These are phyloP conservation scores for Diutina siamensis DNA, from an alignment of 1,139 yeast genomes.

Conservation along the genomic window DNA sequence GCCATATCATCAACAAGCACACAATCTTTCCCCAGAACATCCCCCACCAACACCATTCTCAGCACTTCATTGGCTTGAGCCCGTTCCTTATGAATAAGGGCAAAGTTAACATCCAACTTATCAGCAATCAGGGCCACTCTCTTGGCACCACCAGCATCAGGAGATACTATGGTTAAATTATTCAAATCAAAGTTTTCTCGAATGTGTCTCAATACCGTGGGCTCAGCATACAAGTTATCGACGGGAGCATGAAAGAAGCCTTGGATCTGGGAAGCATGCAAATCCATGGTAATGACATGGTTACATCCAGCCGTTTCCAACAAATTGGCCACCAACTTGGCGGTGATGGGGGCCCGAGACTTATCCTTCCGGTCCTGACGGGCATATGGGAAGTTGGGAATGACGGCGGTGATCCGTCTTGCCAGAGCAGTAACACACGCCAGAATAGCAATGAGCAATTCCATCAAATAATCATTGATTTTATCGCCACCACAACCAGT, in stretches of 20 bases:
- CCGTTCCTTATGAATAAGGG: slow-evolving; percentile 93
- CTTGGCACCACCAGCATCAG: slow-evolving; percentile 99
- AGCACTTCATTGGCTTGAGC: slow-evolving; percentile 91
- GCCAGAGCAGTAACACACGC: slow-evolving; percentile 96
- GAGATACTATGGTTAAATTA: slow-evolving; percentile 77
- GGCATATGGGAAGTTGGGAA: slow-evolving; percentile 95
- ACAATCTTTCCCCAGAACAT: slow-evolving; percentile 79
- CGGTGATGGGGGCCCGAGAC: slow-evolving; percentile 94
- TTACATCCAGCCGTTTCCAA: slow-evolving; percentile 92
- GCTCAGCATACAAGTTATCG: slow-evolving; percentile 93
- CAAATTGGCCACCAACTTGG: slow-evolving; percentile 92
- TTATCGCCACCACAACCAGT: slow-evolving; percentile 11
- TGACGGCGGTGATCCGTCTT: slow-evolving; percentile 85
- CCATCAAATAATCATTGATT: slow-evolving; percentile 83
- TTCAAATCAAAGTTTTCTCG: slow-evolving; percentile 55
- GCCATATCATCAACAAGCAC: slow-evolving; percentile 97
- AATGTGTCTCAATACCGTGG: slow-evolving; percentile 81
- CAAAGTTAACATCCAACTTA: slow-evolving; percentile 82
- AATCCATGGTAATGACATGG: slow-evolving; percentile 95
- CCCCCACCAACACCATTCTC: slow-evolving; percentile 94
- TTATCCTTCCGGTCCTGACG: slow-evolving; percentile 96
- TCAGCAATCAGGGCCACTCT: slow-evolving; percentile 96
- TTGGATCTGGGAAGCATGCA: slow-evolving; percentile 95
- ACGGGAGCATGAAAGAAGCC: slow-evolving; percentile 96
- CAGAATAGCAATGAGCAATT: slow-evolving; percentile 79